Evolutionary conservation across 2,329 filamentous ascomycete genomes (phyloP), one percentile per base, ranked within the genome.

Genomic region (Pyrenochaeta sp.): DNA sequence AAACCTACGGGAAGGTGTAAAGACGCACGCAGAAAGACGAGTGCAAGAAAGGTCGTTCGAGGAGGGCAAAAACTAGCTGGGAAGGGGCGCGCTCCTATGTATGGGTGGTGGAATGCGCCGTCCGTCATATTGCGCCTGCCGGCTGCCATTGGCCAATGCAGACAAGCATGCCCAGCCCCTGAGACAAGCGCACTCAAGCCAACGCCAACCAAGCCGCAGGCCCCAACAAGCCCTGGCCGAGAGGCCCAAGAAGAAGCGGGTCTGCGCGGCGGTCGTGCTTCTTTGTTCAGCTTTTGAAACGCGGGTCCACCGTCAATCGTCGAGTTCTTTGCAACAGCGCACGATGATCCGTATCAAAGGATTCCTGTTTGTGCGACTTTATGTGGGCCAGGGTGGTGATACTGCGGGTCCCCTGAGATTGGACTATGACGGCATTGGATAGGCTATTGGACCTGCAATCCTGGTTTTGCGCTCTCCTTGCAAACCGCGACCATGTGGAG

Each of bases 211-310:
- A 32, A 25, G 3, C 6, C 7, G 52, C 48, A 39, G 48, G 47
- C 57, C 58, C 58, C 54, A 48, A 51, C 57, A 62, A 62, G 59
- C 56, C 47, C 8, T 36, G 40, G 43, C n/a, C 30, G 28, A 50
- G 9, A 8, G 39, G 43, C 24, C 30, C 40, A 50, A 42, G 40
- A 42, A 40, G 39, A 50, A 54, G 42, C 45, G 49, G 48, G 58
- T 52, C 57, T 37, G 34, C 25, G 49, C 57, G 58, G 46, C 52
- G 52, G 55, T 43, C 52, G 52, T 57, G 61, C 64, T 61, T 62
- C 57, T 59, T 59, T 42, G 15, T n/a, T 8, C 27, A 12, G 34
- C 30, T 22, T 46, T 45, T 59, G 57, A 55, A 59, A 62, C 60
- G 55, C 60, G 57, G 57, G 57, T 62, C 50, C 19, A 42, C 32